A percentile compares a stretch with the other conserved stretches of the same genome.
These are phyloP conservation scores for Hypocreales sp. DNA, from an alignment of 2,329 filamentous ascomycete species.

Conservation along the genomic window DNA sequence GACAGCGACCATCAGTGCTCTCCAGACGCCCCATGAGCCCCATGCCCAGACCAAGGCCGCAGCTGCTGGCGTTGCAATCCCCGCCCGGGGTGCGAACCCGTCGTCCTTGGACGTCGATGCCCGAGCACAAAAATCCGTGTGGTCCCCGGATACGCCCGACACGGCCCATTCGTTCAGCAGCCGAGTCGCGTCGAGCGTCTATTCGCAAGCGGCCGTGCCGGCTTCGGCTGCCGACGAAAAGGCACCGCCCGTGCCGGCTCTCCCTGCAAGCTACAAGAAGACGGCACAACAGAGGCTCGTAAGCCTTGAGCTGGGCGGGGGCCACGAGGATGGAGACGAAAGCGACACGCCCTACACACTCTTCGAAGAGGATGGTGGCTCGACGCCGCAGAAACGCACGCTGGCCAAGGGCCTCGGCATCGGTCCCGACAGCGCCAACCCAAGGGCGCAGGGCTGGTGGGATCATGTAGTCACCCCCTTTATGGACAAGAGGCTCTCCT, in stretches of 20 bases:
- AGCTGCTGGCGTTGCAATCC: too few species aligned
- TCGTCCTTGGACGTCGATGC: background rate
- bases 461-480: constrained; percentile 63
- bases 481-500: constrained; percentile 26
- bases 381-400: constrained; percentile 20
- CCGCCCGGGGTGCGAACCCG: too few species aligned
- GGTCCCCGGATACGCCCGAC: constrained; percentile 47
- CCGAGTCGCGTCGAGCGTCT: constrained; percentile 42
- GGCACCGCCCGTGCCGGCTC: constrained; percentile 43
- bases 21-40: constrained; percentile 6
- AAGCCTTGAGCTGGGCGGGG: constrained; percentile 16
- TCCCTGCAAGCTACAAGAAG: constrained; percentile 30
- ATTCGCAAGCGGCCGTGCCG: constrained; percentile 36
- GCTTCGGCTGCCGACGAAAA: constrained; percentile 13
- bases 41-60: too few species aligned
- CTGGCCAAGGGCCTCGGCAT: constrained; percentile 20
- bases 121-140: constrained; percentile 26
- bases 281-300: constrained; percentile 17
- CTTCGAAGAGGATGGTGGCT: constrained; percentile 52
- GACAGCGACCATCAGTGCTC: constrained; percentile 26
- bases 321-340: constrained; percentile 29
- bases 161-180: constrained; percentile 24
- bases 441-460: constrained; percentile 59
- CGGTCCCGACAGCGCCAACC: constrained; percentile 33
- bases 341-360: constrained; percentile 45